Evolutionary conservation across 2,329 filamentous ascomycete species (phyloP).

Genomic region (Aspergillus latus): DNA sequence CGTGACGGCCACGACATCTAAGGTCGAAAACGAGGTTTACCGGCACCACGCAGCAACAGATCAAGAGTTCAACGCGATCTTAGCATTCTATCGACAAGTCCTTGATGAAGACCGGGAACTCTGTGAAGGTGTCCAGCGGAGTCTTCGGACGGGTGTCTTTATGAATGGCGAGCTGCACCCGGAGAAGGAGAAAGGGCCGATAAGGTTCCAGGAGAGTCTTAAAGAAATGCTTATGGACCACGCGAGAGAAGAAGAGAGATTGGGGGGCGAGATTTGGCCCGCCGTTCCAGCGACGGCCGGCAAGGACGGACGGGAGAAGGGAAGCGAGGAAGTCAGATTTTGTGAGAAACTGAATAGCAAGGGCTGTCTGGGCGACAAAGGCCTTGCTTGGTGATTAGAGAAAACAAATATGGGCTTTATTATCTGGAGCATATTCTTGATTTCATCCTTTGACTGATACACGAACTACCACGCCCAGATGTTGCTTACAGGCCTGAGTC

Average conservation of each 20-base stretch:
- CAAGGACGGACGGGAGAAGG: not conserved
- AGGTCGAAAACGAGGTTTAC: constrained; percentile 64
- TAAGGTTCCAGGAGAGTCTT: constrained; percentile 55
- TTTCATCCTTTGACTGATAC: too few species aligned
- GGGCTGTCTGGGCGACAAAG: not conserved
- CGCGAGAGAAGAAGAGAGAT: constrained; percentile 40
- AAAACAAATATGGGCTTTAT: not conserved
- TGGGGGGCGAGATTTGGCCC: constrained; percentile 53
- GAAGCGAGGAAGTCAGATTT: not conserved
- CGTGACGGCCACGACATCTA: constrained; percentile 49
- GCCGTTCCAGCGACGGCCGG: constrained; percentile 26
- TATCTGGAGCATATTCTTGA: too few species aligned
- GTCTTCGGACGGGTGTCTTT: constrained; percentile 61
- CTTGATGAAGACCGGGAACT: constrained; percentile 64
- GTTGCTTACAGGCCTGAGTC: too few species aligned
- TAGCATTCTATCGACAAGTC: constrained; percentile 61
- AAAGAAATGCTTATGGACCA: constrained; percentile 51
- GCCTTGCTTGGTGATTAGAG: not conserved
- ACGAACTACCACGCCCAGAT: too few species aligned
- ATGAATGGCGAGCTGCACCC: constrained; percentile 64
- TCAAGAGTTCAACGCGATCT: constrained; percentile 58
- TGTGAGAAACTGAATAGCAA: not conserved
- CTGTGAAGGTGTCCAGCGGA: constrained; percentile 58
- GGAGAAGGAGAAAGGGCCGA: constrained; percentile 53
- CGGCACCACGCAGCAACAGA: constrained; percentile 59